phyloP scores from a whole-genome alignment of 2,329 filamentous ascomycete genomes.

The Byssochlamys sp. region DNA sequence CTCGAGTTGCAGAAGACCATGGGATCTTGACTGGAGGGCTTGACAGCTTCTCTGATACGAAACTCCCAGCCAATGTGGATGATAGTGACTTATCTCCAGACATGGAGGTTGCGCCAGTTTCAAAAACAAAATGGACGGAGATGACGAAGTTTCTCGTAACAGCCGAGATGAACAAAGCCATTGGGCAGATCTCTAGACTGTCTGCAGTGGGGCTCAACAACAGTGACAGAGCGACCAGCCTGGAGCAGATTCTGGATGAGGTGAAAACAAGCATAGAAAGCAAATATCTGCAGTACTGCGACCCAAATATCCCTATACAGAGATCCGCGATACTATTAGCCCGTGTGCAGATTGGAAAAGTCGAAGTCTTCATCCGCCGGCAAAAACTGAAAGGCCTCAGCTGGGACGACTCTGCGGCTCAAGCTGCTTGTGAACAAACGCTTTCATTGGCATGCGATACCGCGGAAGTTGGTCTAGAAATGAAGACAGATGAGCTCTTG shows the following conservation, averaged over 20 bases:
- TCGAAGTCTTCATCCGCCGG: conserved; percentile 24
- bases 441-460: conserved; percentile 23
- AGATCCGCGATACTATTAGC: conserved; percentile 19
- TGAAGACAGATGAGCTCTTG: conserved; percentile 30
- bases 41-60: conserved; percentile 42
- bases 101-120: conserved; percentile 41
- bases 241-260: conserved; percentile 33
- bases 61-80: conserved; percentile 48
- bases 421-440: conserved; percentile 19
- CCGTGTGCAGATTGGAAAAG: conserved; percentile 22
- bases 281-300: conserved; percentile 42
- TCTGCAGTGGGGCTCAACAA: conserved; percentile 8
- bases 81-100: conserved; percentile 43
- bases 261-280: conserved; percentile 39
- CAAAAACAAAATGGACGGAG: conserved; percentile 44
- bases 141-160: conserved; percentile 47
- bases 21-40: conserved; percentile 43
- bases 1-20: conserved; percentile 46
- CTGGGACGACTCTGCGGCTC: conserved; percentile 3
- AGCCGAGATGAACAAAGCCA: conserved; percentile 43
- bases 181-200: conserved; percentile 39
- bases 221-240: conserved; percentile 26
- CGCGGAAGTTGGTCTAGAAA: conserved; percentile 19
- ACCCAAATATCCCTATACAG: conserved; percentile 41
- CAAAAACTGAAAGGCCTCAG: conserved; percentile 12